phyloP scores from a whole-genome alignment of 2,329 filamentous ascomycete species.

The Coccinonectria pachysandricola region DNA sequence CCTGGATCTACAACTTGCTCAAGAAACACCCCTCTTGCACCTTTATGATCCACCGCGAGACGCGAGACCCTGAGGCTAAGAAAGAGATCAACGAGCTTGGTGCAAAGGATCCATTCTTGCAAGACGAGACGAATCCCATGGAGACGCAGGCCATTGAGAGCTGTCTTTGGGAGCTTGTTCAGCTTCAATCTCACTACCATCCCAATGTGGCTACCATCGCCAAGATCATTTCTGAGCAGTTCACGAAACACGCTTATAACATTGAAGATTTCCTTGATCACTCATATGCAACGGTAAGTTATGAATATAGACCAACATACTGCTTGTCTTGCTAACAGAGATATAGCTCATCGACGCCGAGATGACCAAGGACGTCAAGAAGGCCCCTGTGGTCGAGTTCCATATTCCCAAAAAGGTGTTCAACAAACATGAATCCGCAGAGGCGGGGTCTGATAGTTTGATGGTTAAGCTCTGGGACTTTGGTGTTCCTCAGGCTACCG shows the following conservation, averaged over 20 bases:
- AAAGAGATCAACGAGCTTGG: conserved; percentile 50
- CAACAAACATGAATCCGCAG: conserved; percentile 37
- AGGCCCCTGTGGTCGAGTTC: conserved; percentile 80
- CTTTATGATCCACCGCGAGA: conserved; percentile 86
- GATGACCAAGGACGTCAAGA: conserved; percentile 72
- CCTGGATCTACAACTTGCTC: conserved; percentile 92
- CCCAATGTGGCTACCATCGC: conserved; percentile 92
- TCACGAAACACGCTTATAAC: conserved; percentile 90
- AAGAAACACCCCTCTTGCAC: conserved; percentile 83
- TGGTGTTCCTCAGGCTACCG: conserved; percentile 8
- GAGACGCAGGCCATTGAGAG: conserved; percentile 81
- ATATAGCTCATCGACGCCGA: conserved; percentile 71
- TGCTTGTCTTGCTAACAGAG: conserved; percentile 21
- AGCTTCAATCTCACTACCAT: conserved; percentile 86
- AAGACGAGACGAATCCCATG: conserved; percentile 70
- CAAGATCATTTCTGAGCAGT: conserved; percentile 91
- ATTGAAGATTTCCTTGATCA: conserved; percentile 97
- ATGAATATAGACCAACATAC: neutral
- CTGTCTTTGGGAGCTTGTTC: conserved; percentile 89
- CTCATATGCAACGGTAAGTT: conserved; percentile 68
- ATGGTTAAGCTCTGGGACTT: conserved; percentile 55
- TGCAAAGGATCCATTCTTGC: conserved; percentile 63
- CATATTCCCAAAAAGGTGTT: conserved; percentile 87
- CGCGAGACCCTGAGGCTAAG: conserved; percentile 46
- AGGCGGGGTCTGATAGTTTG: conserved; percentile 41